Evolutionary conservation across 768 basidiomycete genomes (phyloP).

Genomic region (Harrya chromipes): DNA sequence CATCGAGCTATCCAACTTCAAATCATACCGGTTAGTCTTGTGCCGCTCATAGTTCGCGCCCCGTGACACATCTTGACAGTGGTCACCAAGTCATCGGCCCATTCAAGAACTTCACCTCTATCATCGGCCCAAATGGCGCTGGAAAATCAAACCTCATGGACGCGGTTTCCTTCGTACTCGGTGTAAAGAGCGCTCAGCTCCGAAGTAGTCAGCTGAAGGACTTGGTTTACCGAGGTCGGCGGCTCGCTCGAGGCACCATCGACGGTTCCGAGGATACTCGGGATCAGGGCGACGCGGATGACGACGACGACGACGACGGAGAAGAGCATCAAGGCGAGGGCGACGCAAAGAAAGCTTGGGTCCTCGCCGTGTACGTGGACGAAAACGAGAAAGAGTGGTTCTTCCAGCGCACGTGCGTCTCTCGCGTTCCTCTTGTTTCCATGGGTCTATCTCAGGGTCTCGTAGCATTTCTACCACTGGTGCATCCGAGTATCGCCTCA

Average conservation of each 20-base stretch:
- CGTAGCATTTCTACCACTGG: constrained; percentile 83
- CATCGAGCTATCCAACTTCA: constrained; percentile 95
- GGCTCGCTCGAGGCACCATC: constrained; percentile 52
- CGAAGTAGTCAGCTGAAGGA: constrained; percentile 93
- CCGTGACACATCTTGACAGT: constrained; percentile 33
- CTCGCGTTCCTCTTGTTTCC: not conserved
- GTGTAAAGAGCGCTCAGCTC: constrained; percentile 90
- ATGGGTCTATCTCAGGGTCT: not conserved
- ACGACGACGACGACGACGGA: constrained; percentile 42
- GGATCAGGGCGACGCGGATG: constrained; percentile 49
- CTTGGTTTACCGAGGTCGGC: constrained; percentile 89
- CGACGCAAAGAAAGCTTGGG: constrained; percentile 92
- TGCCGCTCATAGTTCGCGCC: not conserved
- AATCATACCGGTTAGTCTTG: constrained; percentile 76
- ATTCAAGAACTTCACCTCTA: constrained; percentile 89
- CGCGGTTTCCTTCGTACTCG: constrained; percentile 97
- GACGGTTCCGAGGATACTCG: constrained; percentile 41
- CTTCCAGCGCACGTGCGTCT: constrained; percentile 87
- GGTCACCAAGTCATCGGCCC: constrained; percentile 87
- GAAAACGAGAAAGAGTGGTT: constrained; percentile 75
- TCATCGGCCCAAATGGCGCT: constrained; percentile 98
- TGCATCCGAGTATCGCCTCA: constrained; percentile 87
- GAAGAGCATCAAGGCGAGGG: constrained; percentile 64
- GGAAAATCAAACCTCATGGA: constrained; percentile 99
- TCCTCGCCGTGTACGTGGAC: constrained; percentile 87